A percentile compares a stretch with the other conserved stretches of the same genome.
Conservation (phyloP, 192 early-diverging fungal species). For the Coemansia sp. region DNA sequence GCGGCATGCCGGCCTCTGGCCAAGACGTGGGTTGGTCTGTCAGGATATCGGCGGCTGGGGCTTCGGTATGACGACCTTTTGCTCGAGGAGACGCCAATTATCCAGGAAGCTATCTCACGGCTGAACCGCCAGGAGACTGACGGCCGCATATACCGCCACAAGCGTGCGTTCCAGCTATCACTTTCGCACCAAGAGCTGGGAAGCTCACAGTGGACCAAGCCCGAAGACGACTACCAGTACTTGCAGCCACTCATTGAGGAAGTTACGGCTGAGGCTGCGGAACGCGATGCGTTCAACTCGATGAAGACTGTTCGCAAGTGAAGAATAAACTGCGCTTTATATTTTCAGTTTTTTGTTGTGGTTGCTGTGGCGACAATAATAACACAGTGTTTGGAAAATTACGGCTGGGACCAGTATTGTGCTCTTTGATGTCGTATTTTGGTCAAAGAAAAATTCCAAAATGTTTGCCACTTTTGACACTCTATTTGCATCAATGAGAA, state of each 20-base stretch:
- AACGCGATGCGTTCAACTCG: constrained; percentile 73
- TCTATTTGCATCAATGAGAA: too few species aligned
- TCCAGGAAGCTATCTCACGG: constrained; percentile 80
- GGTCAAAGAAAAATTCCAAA: too few species aligned
- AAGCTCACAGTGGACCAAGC: constrained; percentile 70
- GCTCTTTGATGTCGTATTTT: too few species aligned
- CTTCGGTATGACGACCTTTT: constrained; percentile 89
- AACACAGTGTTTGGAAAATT: too few species aligned
- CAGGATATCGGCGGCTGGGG: constrained; percentile 76
- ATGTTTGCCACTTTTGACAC: too few species aligned
- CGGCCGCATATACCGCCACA: constrained; percentile 77
- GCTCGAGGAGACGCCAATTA: constrained; percentile 77
- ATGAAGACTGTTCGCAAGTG: constrained; percentile 47
- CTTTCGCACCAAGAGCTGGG: constrained; percentile 70
- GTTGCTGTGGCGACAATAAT: too few species aligned
- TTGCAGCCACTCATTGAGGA: constrained; percentile 76
- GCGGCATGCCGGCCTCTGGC: constrained; percentile 57
- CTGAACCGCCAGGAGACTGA: constrained; percentile 67
- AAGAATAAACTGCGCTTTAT: neutral
- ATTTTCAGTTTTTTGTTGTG: neutral
- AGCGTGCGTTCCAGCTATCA: constrained; percentile 74
- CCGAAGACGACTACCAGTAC: constrained; percentile 82
- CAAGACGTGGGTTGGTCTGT: constrained; percentile 63
- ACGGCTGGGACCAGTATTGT: too few species aligned
- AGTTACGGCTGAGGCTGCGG: constrained; percentile 76